Percentiles rank a stretch among this genome's conserved stretches.
These are phyloP conservation scores for Xerocomus cyaneibrunnescens DNA, from an alignment of 1,284 basidiomycete genomes.

Conservation along the genomic window DNA sequence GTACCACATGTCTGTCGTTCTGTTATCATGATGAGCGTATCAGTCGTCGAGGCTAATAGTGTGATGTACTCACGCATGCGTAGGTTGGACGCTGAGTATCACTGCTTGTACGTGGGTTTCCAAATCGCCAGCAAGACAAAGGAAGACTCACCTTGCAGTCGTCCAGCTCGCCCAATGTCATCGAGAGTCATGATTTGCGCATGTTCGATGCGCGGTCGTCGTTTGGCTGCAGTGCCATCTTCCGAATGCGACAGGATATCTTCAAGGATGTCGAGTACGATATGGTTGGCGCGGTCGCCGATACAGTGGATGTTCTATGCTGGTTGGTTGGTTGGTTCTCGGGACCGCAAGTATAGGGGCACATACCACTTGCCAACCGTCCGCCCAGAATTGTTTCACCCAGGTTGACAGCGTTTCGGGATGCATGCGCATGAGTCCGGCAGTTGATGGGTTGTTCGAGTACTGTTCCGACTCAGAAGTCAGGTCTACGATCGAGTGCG, in stretches of 20 bases:
- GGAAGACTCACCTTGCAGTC: slow-evolving; percentile 62
- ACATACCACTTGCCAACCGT: slow-evolving; percentile 71
- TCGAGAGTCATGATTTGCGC: slow-evolving; percentile 78
- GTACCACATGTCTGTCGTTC: slow-evolving; percentile 90
- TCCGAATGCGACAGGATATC: slow-evolving; percentile 35
- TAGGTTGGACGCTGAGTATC: slow-evolving; percentile 91
- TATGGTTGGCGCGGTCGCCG: slow-evolving; percentile 85
- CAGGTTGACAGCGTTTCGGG: slow-evolving; percentile 53
- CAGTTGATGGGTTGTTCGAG: slow-evolving; percentile 69
- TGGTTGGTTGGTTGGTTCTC: neutral
- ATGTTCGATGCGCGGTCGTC: slow-evolving; percentile 85
- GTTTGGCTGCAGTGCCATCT: slow-evolving; percentile 41
- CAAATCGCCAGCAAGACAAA: neutral
- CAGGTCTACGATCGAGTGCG: neutral
- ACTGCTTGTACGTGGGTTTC: slow-evolving; percentile 47
- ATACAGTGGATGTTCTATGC: slow-evolving; percentile 87
- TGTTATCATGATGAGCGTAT: slow-evolving; percentile 27
- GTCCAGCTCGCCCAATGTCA: slow-evolving; percentile 64
- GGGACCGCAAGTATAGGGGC: neutral
- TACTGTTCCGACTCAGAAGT: slow-evolving; percentile 44
- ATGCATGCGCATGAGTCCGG: slow-evolving; percentile 65
- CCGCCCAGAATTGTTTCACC: slow-evolving; percentile 64
- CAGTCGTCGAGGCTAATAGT: neutral
- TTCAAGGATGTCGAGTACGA: slow-evolving; percentile 81
- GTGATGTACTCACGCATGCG: slow-evolving; percentile 66